Evolutionary conservation across 2,329 filamentous ascomycete species (phyloP).

Genomic region (Hypoxylon sp.): DNA sequence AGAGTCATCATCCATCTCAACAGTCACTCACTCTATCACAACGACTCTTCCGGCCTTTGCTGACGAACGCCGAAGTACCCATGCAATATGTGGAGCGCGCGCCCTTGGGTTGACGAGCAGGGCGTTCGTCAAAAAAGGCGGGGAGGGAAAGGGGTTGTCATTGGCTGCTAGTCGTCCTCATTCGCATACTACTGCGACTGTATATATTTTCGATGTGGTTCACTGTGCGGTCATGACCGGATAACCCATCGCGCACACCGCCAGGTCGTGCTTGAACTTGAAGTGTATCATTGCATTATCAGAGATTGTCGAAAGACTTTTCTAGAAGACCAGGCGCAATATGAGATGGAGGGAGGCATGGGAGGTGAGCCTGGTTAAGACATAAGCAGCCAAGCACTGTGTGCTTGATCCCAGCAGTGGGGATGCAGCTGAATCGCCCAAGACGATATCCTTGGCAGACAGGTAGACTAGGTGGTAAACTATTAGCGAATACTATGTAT

Average conservation of each 20-base stretch:
- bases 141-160: conserved; percentile 13
- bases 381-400: no score
- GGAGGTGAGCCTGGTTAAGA: no score
- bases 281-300: no score
- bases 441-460: no score
- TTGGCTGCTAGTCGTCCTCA: conserved; percentile 20
- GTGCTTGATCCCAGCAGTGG: no score
- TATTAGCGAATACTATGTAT: no score
- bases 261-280: no score
- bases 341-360: no score
- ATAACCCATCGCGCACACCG: conserved; percentile 20
- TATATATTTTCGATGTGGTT: conserved; percentile 19
- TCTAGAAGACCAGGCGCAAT: no score
- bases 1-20: conserved; percentile 29
- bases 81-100: conserved; percentile 48
- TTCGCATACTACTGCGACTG: conserved; percentile 35
- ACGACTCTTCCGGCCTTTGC: conserved; percentile 25
- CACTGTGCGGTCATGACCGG: conserved; percentile 31
- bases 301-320: no score
- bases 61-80: conserved; percentile 24
- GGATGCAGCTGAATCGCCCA: no score
- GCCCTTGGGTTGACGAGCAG: conserved; percentile 52
- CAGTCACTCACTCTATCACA: conserved; percentile 14
- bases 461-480: no score
- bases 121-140: conserved; percentile 37